A percentile compares a stretch with the other conserved stretches of the same genome.
Evolutionary conservation across 805 yeast species (phyloP).

Genomic region (Cyberlindnera samutprakarnensis): DNA sequence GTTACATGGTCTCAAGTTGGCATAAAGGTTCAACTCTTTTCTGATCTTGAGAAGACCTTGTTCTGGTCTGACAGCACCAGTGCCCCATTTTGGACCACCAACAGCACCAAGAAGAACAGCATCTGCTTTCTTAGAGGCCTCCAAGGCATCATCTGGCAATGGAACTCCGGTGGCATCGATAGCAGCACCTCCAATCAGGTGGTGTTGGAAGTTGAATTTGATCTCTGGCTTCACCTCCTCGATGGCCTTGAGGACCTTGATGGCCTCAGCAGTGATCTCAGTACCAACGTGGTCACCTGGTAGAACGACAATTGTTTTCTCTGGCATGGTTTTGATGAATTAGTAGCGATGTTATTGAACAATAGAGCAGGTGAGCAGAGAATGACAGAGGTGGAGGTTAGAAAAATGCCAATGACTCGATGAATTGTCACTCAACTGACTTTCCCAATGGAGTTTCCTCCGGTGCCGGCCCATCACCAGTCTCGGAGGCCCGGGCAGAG

Average conservation of each 20-base stretch:
- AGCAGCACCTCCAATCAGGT: constrained; percentile 96
- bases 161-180: constrained; percentile 96
- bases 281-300: constrained; percentile 98
- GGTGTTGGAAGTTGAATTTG: constrained; percentile 71
- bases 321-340: constrained; percentile 5
- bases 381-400: too few species aligned
- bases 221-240: constrained; percentile 50
- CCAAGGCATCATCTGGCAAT: constrained; percentile 76
- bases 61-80: constrained; percentile 94
- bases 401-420: too few species aligned
- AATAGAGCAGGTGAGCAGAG: too few species aligned
- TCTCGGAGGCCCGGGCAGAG: too few species aligned
- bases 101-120: constrained; percentile 98
- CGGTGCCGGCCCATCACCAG: too few species aligned
- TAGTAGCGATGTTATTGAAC: too few species aligned
- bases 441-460: too few species aligned
- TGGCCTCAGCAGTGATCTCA: constrained; percentile 84
- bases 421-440: too few species aligned
- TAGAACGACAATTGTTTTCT: constrained; percentile 72
- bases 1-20: constrained; percentile 94
- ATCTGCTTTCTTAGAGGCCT: constrained; percentile 77
- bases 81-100: constrained; percentile 99
- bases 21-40: constrained; percentile 89
- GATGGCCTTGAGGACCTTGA: constrained; percentile 82
- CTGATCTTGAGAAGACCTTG: constrained; percentile 92